phyloP scores from a whole-genome alignment of 768 basidiomycete species.

The Nidularia sp. region DNA sequence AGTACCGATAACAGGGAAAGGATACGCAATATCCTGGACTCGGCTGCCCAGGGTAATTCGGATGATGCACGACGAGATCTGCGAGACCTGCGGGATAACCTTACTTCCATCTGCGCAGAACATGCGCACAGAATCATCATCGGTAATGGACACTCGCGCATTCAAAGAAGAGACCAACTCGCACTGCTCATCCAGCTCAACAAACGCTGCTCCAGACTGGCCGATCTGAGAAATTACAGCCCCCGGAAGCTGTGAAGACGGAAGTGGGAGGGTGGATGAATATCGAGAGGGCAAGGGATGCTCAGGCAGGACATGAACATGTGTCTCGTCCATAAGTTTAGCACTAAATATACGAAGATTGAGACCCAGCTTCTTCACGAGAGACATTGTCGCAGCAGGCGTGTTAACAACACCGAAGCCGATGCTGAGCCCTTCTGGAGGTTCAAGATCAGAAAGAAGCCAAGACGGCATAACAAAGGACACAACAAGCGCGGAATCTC shows the following conservation, averaged over 20 bases:
- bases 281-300: slow-evolving; percentile 1
- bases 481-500: slow-evolving; percentile 27
- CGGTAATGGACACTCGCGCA: slow-evolving; percentile 8
- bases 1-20: slow-evolving; percentile 36
- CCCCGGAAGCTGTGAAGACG: not conserved
- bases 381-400: slow-evolving; percentile 2
- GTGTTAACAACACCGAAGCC: slow-evolving; percentile 22
- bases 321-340: slow-evolving; percentile 17
- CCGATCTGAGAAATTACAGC: slow-evolving; percentile 12
- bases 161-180: slow-evolving; percentile 13
- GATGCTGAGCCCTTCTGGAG: slow-evolving; percentile 12
- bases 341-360: slow-evolving; percentile 20
- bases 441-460: slow-evolving; percentile 21
- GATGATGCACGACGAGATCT: slow-evolving; percentile 27
- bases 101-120: slow-evolving; percentile 10
- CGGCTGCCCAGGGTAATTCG: slow-evolving; percentile 19
- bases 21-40: slow-evolving; percentile 27
- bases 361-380: slow-evolving; percentile 20
- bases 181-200: slow-evolving; percentile 21
- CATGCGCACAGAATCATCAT: slow-evolving; percentile 5
- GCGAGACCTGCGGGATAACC: slow-evolving; percentile 12
- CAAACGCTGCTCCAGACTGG: slow-evolving; percentile 4
- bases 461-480: slow-evolving; percentile 28
- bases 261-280: not conserved
- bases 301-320: slow-evolving; percentile 24